Conservation (phyloP, 164 flowering plant species). For the Kingdonia uniflora region DNA sequence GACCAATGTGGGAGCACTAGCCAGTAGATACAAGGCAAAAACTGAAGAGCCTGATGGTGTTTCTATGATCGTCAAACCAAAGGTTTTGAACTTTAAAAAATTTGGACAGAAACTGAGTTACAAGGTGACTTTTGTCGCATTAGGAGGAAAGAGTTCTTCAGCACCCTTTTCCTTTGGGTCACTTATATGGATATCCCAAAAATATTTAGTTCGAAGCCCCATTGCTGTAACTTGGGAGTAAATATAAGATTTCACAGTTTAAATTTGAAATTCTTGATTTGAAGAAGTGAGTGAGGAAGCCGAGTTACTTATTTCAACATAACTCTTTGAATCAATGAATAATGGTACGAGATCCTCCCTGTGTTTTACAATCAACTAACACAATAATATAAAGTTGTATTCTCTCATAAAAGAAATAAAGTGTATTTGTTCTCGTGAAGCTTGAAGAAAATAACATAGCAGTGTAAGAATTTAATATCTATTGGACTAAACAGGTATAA, state of each 20-base stretch:
- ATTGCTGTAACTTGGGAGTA: conserved; percentile 46
- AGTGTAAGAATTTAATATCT: no score
- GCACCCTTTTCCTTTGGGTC: conserved; percentile 36
- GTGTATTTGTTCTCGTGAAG: no score
- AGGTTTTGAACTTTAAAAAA: conserved; percentile 20
- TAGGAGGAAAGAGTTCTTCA: not conserved
- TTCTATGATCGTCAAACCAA: conserved; percentile 30
- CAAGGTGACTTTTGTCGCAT: conserved; percentile 32
- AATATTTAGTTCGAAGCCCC: conserved; percentile 47
- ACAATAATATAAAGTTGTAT: no score
- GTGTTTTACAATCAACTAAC: not conserved
- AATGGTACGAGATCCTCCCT: not conserved
- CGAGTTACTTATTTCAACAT: not conserved
- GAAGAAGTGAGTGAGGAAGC: no score
- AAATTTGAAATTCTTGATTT: not conserved
- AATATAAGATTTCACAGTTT: not conserved
- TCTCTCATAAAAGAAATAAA: no score
- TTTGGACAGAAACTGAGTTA: conserved; percentile 37
- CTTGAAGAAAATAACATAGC: no score
- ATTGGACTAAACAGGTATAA: no score
- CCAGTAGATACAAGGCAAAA: conserved; percentile 21
- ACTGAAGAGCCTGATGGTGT: conserved; percentile 35
- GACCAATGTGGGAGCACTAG: conserved; percentile 48
- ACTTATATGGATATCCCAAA: conserved; percentile 32
- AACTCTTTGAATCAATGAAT: not conserved